phyloP scores from a whole-genome alignment of 805 yeast genomes.

The Limtongia smithiae region DNA sequence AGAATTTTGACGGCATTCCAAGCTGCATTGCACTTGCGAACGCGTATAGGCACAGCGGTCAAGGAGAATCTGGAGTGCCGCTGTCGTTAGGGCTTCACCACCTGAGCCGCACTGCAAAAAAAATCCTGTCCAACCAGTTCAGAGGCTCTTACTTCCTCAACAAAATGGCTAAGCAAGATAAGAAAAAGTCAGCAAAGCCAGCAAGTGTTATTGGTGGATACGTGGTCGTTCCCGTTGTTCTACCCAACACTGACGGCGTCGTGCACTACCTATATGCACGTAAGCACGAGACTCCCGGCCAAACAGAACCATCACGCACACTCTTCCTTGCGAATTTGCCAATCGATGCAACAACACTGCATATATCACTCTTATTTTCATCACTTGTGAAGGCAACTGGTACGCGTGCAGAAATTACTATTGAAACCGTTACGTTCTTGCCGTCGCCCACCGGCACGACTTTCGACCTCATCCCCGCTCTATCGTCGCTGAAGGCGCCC shows the following conservation, averaged over 20 bases:
- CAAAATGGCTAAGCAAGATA: neutral
- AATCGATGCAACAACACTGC: slow-evolving; percentile 18
- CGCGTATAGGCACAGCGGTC: too few species aligned
- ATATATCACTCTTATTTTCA: slow-evolving; percentile 30
- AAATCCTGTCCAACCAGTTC: neutral
- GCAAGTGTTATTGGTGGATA: slow-evolving; percentile 10
- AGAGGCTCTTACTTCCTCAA: neutral
- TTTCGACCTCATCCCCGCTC: slow-evolving; percentile 29
- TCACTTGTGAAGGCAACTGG: neutral
- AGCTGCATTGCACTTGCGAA: too few species aligned
- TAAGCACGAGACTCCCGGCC: slow-evolving; percentile 25
- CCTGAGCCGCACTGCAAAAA: too few species aligned
- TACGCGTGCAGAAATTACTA: neutral
- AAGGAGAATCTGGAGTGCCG: too few species aligned
- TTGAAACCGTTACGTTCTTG: slow-evolving; percentile 9
- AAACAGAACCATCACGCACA: neutral
- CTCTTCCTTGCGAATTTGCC: slow-evolving; percentile 30
- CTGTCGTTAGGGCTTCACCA: too few species aligned
- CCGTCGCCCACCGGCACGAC: slow-evolving; percentile 35
- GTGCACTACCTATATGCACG: slow-evolving; percentile 32
- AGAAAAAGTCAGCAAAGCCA: neutral
- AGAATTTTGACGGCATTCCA: too few species aligned
- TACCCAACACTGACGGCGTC: neutral
- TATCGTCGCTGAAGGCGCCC: slow-evolving; percentile 10
- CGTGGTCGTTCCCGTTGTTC: slow-evolving; percentile 10